phyloP scores from a whole-genome alignment of 768 basidiomycete genomes.

The Serendipita indica region DNA sequence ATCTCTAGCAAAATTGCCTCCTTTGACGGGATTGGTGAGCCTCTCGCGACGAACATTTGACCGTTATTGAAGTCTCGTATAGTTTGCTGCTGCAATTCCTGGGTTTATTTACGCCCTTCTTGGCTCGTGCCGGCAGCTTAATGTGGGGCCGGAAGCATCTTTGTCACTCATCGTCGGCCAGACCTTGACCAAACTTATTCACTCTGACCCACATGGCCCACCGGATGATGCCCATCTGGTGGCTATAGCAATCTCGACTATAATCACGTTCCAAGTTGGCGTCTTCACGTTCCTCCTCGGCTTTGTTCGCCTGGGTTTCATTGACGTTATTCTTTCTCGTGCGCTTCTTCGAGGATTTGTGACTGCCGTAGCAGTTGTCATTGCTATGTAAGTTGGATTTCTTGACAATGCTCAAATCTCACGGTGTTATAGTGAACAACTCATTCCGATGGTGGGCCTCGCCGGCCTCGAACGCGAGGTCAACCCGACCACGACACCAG shows the following conservation, averaged over 20 bases:
- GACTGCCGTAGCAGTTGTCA: slow-evolving; percentile 70
- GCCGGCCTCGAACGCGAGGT: slow-evolving; percentile 34
- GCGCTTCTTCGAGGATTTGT: slow-evolving; percentile 81
- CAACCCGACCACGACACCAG: slow-evolving; percentile 52
- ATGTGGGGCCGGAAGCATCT: slow-evolving; percentile 66
- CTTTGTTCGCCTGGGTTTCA: slow-evolving; percentile 77
- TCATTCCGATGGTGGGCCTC: slow-evolving; percentile 85
- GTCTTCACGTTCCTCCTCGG: slow-evolving; percentile 75
- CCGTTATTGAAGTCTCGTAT: not conserved
- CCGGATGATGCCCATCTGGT: slow-evolving; percentile 34
- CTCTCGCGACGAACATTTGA: not conserved
- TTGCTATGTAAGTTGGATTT: slow-evolving; percentile 47
- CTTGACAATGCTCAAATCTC: not conserved
- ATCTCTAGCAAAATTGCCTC: slow-evolving; percentile 70
- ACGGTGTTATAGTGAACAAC: slow-evolving; percentile 42
- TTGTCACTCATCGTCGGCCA: slow-evolving; percentile 79
- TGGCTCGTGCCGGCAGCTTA: slow-evolving; percentile 68
- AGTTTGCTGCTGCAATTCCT: slow-evolving; percentile 79
- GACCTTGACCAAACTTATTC: slow-evolving; percentile 56
- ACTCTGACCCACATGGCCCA: slow-evolving; percentile 32
- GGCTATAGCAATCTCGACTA: slow-evolving; percentile 56
- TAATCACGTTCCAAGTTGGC: slow-evolving; percentile 79
- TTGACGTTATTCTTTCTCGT: slow-evolving; percentile 84
- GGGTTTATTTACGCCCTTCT: slow-evolving; percentile 82
- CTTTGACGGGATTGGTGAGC: slow-evolving; percentile 70